Base-by-base conservation (phyloP, 1,284 basidiomycete genomes). In the Agaricales sp. region DNA sequence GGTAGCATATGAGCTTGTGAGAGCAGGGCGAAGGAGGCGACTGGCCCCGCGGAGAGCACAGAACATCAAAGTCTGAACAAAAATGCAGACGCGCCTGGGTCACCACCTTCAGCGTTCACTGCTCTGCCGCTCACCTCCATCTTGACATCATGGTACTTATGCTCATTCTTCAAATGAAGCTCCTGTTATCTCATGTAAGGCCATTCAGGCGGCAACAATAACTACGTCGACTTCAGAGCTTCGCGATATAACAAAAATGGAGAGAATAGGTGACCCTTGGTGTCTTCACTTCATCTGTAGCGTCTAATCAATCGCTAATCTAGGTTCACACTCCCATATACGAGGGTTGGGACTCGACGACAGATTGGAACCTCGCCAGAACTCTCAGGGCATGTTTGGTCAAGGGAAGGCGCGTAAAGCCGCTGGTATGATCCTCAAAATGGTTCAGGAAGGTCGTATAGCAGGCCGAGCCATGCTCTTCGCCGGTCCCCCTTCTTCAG, bases 241-340 rank as follows among this genome's bases (percentile, higher is more conserved):
- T 54, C 78, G 90, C 52, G 92, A 95, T 61, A 84, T 93, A 51
- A 93, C 92, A 49, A 93, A 92, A 74, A 92, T 95, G 80, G 92
- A 96, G 77, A 87, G 92, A 53, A 96, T 96, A 65, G 92, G 91
- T 86, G 50, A 52, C 74, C 51, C 20, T 38, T 45, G 23, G 43
- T 18, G 50, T 43, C 19, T 25, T 26, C 50, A 12, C 18, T 26
- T 47, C 20, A 35, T 51, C 50, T 51, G 45, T 50, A 25, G 12
- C 30, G 23, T 30, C 39, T 44, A 35, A 51, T 45, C 26, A 23
- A 50, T 51, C 46, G 46, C 46, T 21, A 37, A 49, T 53, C 37
- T 53, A 92, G 91, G 92, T 61, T 87, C 90, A n/a, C 93, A 96
- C 66, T 96, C 93, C n/a, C 93, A 97, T 69, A 93, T 97, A 59